Percentiles rank a stretch among this genome's conserved stretches.
phyloP scores from a whole-genome alignment of 768 basidiomycete species.

The Tephrocybe sp. region DNA sequence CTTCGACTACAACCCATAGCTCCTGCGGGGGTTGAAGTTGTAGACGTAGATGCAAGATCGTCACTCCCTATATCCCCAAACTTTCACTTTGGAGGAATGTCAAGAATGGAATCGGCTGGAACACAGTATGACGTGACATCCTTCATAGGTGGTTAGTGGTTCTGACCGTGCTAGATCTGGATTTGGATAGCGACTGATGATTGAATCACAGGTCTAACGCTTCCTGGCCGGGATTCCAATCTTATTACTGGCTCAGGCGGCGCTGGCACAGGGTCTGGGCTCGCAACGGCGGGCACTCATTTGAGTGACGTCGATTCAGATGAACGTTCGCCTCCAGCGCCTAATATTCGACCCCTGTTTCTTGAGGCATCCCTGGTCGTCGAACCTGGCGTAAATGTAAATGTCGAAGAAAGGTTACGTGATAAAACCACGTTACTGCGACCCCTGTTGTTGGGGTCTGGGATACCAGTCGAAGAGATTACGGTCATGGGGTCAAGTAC shows the following conservation, averaged over 20 bases:
- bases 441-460: conserved; percentile 36
- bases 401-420: not conserved
- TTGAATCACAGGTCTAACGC: conserved; percentile 21
- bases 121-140: conserved; percentile 75
- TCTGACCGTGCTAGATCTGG: not conserved
- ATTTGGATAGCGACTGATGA: not conserved
- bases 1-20: conserved; percentile 1
- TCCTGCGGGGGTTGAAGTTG: not conserved
- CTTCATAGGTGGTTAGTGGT: conserved; percentile 55
- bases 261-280: not conserved
- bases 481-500: conserved; percentile 23
- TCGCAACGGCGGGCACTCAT: conserved; percentile 1
- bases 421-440: conserved; percentile 17
- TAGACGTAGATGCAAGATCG: conserved; percentile 1
- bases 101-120: conserved; percentile 40
- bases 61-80: conserved; percentile 16
- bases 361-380: conserved; percentile 2
- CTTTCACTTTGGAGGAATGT: conserved; percentile 13
- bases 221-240: conserved; percentile 14
- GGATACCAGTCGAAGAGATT: conserved; percentile 15
- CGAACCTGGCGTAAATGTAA: not conserved
- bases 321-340: conserved; percentile 1
- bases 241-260: not conserved
- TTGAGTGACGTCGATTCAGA: conserved; percentile 21
- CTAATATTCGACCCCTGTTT: conserved; percentile 12